A percentile compares a stretch with the other conserved stretches of the same genome.
These are phyloP conservation scores for Leishmania tarentolae DNA, from an alignment of 208 protist species.

Conservation along the genomic window DNA sequence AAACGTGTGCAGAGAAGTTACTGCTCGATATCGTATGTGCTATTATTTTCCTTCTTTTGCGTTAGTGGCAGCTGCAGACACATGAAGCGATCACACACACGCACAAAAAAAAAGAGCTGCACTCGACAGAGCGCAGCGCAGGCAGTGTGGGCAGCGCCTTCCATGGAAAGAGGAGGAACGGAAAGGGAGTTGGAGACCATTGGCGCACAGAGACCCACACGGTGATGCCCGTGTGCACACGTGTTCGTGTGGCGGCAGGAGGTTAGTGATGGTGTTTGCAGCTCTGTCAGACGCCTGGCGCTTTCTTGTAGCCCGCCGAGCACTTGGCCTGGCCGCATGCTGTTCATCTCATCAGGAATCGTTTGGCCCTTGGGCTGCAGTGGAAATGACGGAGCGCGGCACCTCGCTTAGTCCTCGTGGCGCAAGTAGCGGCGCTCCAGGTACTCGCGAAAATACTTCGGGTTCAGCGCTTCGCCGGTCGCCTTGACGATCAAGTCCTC, in stretches of 20 bases:
- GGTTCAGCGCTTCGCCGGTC: conserved; percentile 84
- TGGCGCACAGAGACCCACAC: too few species aligned
- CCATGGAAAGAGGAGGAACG: background rate
- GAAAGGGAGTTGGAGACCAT: background rate
- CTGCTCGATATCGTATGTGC: background rate
- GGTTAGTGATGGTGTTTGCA: background rate
- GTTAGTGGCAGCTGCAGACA: too few species aligned
- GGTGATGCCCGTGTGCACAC: background rate
- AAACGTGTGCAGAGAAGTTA: background rate
- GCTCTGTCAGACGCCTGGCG: background rate
- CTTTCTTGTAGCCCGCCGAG: background rate
- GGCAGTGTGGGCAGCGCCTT: background rate
- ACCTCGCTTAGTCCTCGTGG: conserved; percentile 22
- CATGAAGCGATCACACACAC: background rate
- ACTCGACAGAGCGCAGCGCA: background rate
- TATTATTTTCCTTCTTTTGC: background rate
- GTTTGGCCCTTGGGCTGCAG: background rate
- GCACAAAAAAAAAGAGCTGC: background rate
- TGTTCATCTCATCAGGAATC: background rate
- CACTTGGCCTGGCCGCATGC: background rate
- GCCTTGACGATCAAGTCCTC: conserved; percentile 83
- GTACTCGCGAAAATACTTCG: conserved; percentile 78
- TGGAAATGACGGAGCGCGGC: background rate
- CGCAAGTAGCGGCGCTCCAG: conserved; percentile 84
- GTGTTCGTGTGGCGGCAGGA: background rate